These are phyloP conservation scores for Ascosphaera apis DNA, from an alignment of 2,329 filamentous ascomycete genomes.

Conservation along the genomic window DNA sequence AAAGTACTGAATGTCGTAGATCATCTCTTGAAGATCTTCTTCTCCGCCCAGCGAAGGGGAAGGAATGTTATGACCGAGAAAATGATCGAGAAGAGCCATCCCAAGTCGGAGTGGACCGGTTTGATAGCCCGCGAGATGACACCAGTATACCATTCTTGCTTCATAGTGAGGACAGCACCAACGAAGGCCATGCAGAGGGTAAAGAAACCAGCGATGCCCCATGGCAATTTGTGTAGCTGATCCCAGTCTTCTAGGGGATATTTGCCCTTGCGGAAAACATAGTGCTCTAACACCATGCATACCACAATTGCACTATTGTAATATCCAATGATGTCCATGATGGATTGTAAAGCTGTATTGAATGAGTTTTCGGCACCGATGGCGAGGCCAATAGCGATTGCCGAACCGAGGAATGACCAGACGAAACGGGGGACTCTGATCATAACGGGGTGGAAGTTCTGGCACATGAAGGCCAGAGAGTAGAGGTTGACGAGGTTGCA, in stretches of 20 bases:
- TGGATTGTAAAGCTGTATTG: constrained; percentile 40
- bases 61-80: constrained; percentile 2
- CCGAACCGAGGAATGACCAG: constrained; percentile 40
- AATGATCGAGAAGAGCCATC: constrained; percentile 3
- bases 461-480: constrained; percentile 42
- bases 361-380: constrained; percentile 48
- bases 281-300: constrained; percentile 2
- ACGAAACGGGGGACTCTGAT: constrained; percentile 42
- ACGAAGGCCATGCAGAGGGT: constrained; percentile 3
- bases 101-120: constrained; percentile 1
- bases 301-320: not conserved
- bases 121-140: constrained; percentile 1
- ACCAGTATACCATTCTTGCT: constrained; percentile 4
- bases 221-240: constrained; percentile 2
- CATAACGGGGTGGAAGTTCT: constrained; percentile 37
- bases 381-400: constrained; percentile 42
- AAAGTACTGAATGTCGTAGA: not conserved
- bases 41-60: constrained; percentile 2
- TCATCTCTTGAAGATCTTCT: not conserved
- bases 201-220: constrained; percentile 2
- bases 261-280: constrained; percentile 1
- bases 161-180: constrained; percentile 3
- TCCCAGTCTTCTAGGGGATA: constrained; percentile 3
- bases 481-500: constrained; percentile 56
- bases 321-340: constrained; percentile 38